Conservation (phyloP, 768 basidiomycete genomes). For the Termitomyces sp. region DNA sequence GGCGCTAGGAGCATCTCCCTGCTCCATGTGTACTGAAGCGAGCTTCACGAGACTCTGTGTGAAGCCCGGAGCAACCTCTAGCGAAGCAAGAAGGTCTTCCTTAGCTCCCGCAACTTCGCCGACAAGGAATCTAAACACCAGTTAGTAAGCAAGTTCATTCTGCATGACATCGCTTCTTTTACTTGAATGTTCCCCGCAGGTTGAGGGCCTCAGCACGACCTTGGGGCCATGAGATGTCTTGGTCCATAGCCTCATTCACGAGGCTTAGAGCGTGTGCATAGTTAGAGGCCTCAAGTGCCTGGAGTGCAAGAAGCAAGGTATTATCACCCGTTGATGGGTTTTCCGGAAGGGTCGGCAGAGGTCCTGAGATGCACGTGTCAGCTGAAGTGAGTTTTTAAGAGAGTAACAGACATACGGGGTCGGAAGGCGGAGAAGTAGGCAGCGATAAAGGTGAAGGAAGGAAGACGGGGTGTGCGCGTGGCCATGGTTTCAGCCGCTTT, state of each 20-base stretch:
- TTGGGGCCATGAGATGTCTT: slow-evolving; percentile 71
- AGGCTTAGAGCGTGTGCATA: slow-evolving; percentile 77
- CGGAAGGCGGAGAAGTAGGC: slow-evolving; percentile 98
- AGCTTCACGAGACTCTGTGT: slow-evolving; percentile 95
- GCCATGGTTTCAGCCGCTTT: slow-evolving; percentile 70
- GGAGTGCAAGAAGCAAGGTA: slow-evolving; percentile 72
- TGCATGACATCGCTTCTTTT: slow-evolving; percentile 20
- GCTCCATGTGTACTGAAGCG: slow-evolving; percentile 96
- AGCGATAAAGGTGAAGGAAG: slow-evolving; percentile 86
- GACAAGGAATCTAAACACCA: slow-evolving; percentile 67
- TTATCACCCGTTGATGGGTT: slow-evolving; percentile 74
- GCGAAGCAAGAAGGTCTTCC: slow-evolving; percentile 72
- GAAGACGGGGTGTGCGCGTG: slow-evolving; percentile 74
- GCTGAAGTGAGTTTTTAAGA: background rate
- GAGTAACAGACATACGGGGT: slow-evolving; percentile 46
- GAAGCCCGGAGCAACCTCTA: slow-evolving; percentile 58
- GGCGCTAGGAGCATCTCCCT: slow-evolving; percentile 72
- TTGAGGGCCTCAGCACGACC: slow-evolving; percentile 88
- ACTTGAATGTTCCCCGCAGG: slow-evolving; percentile 95
- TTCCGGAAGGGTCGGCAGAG: slow-evolving; percentile 68
- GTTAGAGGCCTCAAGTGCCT: slow-evolving; percentile 81
- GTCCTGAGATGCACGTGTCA: slow-evolving; percentile 32
- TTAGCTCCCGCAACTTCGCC: slow-evolving; percentile 81
- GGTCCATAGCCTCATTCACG: slow-evolving; percentile 80
- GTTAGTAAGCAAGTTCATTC: background rate